Base-by-base conservation (phyloP, 164 flowering plant species). In the Aristolochia contorta region DNA sequence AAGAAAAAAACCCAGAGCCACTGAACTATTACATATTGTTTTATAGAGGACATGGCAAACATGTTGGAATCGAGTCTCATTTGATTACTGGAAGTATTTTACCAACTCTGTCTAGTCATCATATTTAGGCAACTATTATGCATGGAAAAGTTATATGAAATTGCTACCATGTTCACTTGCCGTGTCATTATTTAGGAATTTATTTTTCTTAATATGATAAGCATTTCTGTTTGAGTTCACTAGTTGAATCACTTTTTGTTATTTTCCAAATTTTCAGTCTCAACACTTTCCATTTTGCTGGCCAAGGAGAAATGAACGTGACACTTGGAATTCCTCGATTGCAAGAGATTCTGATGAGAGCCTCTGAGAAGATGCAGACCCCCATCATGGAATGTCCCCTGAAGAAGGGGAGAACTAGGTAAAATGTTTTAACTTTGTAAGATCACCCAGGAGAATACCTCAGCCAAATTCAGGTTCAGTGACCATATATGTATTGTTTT, bases 301-400 rank as follows among this genome's bases (percentile, higher is more conserved):
- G 99, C 6, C 86, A 85, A 60, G 97, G 97, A 58, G 99, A 89
- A 66, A 75, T 82, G 89, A 94, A 94, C 75, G 99, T 94, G 46
- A 94, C 97, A 6, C 82, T 94, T n/a, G 99, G 99, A 69, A 89
- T 94, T 62, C 99, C 99, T 65, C 96, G 99, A 58, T 75, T 94
- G 48, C 96, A 89, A 65, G 99, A 89, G 72, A 94, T 94, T 62
- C 65, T 94, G 67, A 87, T 82, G 91, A 83, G 86, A 61, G 99
- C 96, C 51, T 75, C 97, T 27, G 68, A 33, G 64, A 77, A 76
- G 25, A 85, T 94, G 30, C 82, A 72, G 68, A 87, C 96, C 64
- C 99, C 99, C 16, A 69, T 86, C 30, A 83, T 94, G 91, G 80
- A 89, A 14, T 89, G 97, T 61, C 97, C 95, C 37, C 64, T 91